Evolutionary conservation across 2,329 filamentous ascomycete species (phyloP), one percentile per base, ranked within the genome.

Genomic region (Arthrocladium fulminans): DNA sequence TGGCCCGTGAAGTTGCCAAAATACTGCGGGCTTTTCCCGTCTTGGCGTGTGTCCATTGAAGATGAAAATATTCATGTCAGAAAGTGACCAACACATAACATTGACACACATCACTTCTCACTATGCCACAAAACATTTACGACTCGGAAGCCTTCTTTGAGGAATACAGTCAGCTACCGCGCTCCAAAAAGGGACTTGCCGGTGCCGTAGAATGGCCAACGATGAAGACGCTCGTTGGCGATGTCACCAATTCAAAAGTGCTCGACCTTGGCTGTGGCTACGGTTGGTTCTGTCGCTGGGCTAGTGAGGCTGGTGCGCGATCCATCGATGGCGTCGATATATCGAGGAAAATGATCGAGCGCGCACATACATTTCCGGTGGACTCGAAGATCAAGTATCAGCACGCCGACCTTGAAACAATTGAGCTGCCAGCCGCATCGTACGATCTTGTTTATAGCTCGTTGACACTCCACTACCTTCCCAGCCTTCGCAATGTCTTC

Each of bases 251-350:
- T n/a, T 50, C 63, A 9, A 63, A 59, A 29, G 71, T 80, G 53
- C 64, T 77, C 54, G 77, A 81, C 50, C 65, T 81, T 1, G 77
- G 77, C 54, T 80, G 77, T 60, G 77, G 77, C 0, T 77, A 77
- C 0, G 77, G 73, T 4, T 80, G 79, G 62, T 77, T 73, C 2
- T 80, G 76, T 0, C 69, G 72, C 1, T 66, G 80, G 2, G 61
- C 63, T 3, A 54, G 58, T 2, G 65, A 67, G 5, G 80, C 73
- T 56, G 73, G 75, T 0, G 44, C 60, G 3, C 71, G 76, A 0
- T 48, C 56, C 0, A 54, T 79, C 29, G 64, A 64, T 0, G 77
- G 75, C 7, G 67, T 81, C 38, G 77, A 81, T 54, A 70, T 71
- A 0, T 76, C 72, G 0, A 67, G 70, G 0, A 72, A 76, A 53